A percentile compares a stretch with the other conserved stretches of the same genome.
phyloP scores from a whole-genome alignment of 306 rosid species.

The Cucurbita maxima region DNA sequence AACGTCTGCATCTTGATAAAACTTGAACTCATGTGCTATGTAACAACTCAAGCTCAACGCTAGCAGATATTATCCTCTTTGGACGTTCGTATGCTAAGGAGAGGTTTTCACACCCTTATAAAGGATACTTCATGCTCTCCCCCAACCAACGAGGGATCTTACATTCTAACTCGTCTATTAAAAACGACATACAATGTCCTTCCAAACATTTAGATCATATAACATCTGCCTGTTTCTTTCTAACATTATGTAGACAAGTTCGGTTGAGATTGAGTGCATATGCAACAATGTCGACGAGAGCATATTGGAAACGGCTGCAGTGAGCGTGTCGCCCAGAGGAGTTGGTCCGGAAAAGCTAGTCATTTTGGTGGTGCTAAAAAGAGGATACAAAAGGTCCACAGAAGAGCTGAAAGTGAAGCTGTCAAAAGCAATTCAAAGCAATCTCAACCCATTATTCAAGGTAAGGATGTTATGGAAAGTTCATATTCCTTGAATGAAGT shows the following conservation, averaged over 20 bases:
- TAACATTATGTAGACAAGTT: constrained; percentile 30
- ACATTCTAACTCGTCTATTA: background rate
- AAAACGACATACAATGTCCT: background rate
- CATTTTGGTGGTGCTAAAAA: constrained; percentile 43
- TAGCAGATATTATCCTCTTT: too few relatives aligned
- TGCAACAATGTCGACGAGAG: constrained; percentile 56
- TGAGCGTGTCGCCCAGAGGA: constrained; percentile 34
- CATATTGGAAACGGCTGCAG: constrained; percentile 59
- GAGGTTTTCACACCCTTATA: too few relatives aligned
- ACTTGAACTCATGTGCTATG: too few relatives aligned
- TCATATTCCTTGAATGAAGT: background rate
- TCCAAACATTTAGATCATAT: background rate
- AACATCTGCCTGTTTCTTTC: background rate
- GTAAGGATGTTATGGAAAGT: constrained; percentile 6
- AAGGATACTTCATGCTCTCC: too few relatives aligned
- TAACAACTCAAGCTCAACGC: too few relatives aligned
- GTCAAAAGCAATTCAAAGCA: constrained; percentile 57
- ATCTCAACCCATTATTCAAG: constrained; percentile 79
- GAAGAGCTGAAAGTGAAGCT: constrained; percentile 34
- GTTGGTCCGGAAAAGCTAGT: constrained; percentile 70
- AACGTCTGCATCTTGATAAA: background rate
- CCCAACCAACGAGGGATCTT: too few relatives aligned
- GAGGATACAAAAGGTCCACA: constrained; percentile 29
- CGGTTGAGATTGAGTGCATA: constrained; percentile 58
- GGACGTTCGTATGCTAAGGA: too few relatives aligned